Conservation (phyloP, 1,284 basidiomycete genomes). For the Ustilago lituana region DNA sequence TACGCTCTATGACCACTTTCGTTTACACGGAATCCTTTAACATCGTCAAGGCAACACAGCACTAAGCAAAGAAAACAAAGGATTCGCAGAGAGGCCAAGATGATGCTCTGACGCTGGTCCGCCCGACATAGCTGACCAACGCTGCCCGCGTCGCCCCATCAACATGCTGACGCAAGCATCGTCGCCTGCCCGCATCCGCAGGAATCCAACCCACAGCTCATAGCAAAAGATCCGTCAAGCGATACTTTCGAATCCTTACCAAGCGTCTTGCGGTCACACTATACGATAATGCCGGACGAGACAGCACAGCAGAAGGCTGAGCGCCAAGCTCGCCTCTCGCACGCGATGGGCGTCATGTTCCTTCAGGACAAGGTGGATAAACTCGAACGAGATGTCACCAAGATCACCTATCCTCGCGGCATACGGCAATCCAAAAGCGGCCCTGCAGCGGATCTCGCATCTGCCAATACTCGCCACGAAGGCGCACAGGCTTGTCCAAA, state of each 20-base stretch:
- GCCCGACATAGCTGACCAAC: not conserved
- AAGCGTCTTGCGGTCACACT: not conserved
- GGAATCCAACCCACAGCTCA: not conserved
- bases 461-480: conserved; percentile 2
- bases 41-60: too few relatives aligned
- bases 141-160: conserved; percentile 1
- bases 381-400: conserved; percentile 49
- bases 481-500: conserved; percentile 6
- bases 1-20: too few relatives aligned
- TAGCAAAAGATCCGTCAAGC: not conserved
- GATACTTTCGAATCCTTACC: too few relatives aligned
- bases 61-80: too few relatives aligned
- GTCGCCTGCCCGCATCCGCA: conserved; percentile 10
- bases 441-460: not conserved
- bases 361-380: conserved; percentile 57
- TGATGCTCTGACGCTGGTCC: conserved; percentile 6
- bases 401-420: conserved; percentile 34
- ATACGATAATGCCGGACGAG: conserved; percentile 22
- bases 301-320: conserved; percentile 25
- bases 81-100: too few relatives aligned
- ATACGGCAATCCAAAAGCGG: conserved; percentile 28
- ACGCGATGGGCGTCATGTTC: conserved; percentile 62
- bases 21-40: too few relatives aligned
- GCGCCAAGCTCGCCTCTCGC: conserved; percentile 44
- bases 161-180: conserved; percentile 15